Percentiles rank a stretch among this genome's conserved stretches.
phyloP scores from a whole-genome alignment of 371 early-diverging fungal species.

The Lichtheimia hyalospora region DNA sequence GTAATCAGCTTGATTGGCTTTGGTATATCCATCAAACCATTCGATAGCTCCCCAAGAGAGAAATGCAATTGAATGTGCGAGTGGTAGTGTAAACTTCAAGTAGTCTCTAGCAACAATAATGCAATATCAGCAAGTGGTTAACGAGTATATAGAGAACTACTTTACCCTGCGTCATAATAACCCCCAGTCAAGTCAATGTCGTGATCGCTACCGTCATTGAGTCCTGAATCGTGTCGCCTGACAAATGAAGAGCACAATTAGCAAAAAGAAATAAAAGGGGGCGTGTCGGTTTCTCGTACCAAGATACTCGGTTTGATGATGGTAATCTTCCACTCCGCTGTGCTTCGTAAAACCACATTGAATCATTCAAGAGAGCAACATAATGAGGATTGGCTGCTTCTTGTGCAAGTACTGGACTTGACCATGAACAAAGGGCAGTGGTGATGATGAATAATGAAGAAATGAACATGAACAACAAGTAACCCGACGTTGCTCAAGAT shows the following conservation, averaged over 20 bases:
- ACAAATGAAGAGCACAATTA: background rate
- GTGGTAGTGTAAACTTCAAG: conserved; percentile 55
- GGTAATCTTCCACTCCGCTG: conserved; percentile 54
- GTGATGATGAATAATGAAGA: background rate
- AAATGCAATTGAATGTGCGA: conserved; percentile 45
- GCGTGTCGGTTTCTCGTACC: conserved; percentile 20
- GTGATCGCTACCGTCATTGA: conserved; percentile 46
- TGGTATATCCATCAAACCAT: conserved; percentile 53
- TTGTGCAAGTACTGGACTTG: no score
- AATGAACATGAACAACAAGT: background rate
- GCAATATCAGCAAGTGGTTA: background rate
- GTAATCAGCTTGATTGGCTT: conserved; percentile 40
- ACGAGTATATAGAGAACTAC: background rate
- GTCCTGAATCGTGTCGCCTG: conserved; percentile 49
- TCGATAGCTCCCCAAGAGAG: conserved; percentile 55
- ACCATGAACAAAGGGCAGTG: background rate
- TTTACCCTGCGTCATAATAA: conserved; percentile 43
- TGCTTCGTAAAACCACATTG: conserved; percentile 58
- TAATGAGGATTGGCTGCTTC: conserved; percentile 19
- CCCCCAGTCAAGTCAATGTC: conserved; percentile 48
- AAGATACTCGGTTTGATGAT: conserved; percentile 43
- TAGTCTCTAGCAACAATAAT: conserved; percentile 34
- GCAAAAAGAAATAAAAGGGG: background rate
- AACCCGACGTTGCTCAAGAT: no score
- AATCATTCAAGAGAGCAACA: conserved; percentile 38